phyloP scores from a whole-genome alignment of 768 basidiomycete species.

The Tulasnella sp. region DNA sequence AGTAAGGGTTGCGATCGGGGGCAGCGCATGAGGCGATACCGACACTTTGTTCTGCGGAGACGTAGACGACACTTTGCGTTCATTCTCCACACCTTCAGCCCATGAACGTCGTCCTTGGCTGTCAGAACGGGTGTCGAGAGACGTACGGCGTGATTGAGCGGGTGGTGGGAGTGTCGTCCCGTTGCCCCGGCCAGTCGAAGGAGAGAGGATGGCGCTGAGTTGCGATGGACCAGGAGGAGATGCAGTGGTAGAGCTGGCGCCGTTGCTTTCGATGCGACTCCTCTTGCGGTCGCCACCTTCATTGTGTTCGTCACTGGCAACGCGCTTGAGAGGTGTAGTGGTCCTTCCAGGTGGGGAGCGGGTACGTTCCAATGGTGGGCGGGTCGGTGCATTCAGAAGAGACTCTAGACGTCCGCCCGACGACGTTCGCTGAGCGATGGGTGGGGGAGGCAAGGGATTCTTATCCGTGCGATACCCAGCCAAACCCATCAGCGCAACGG shows the following conservation, averaged over 20 bases:
- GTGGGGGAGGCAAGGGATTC: background rate
- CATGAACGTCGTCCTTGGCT: background rate
- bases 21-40: conserved; percentile 38
- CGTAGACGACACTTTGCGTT: conserved; percentile 4
- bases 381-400: conserved; percentile 5
- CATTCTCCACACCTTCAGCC: background rate
- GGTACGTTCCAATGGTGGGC: background rate
- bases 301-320: conserved; percentile 3
- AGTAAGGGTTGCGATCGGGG: conserved; percentile 58
- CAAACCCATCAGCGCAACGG: conserved; percentile 71
- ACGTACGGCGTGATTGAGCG: conserved; percentile 1
- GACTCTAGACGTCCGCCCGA: conserved; percentile 6
- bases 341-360: background rate
- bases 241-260: background rate
- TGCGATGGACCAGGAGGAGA: background rate
- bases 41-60: background rate
- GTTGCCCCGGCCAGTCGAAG: background rate
- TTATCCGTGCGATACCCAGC: conserved; percentile 29
- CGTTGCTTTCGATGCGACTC: conserved; percentile 5
- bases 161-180: background rate
- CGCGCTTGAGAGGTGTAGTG: background rate
- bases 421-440: background rate
- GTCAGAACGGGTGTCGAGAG: conserved; percentile 5
- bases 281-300: conserved; percentile 10
- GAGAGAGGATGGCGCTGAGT: background rate